A percentile compares a stretch with the other conserved stretches of the same genome.
phyloP scores from a whole-genome alignment of 352 stramenopile species.

The Globisporangium apiculatum region DNA sequence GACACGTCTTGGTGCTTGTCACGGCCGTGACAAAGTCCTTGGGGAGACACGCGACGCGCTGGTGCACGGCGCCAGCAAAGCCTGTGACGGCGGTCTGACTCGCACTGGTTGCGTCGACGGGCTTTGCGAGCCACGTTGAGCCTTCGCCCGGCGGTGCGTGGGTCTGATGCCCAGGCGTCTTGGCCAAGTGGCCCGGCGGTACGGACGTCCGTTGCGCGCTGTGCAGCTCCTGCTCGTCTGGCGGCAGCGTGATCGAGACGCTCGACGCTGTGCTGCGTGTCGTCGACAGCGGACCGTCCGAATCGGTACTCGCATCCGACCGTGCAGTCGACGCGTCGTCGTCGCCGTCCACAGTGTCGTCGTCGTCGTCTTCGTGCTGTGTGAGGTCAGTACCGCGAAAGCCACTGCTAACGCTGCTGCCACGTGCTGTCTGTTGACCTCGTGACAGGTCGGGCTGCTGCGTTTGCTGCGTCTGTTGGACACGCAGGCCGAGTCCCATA shows the following conservation, averaged over 20 bases:
- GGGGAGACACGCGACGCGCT: slow-evolving; percentile 57
- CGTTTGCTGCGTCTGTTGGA: slow-evolving; percentile 33
- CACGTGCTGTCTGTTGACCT: too few relatives aligned
- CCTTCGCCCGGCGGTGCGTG: slow-evolving; percentile 53
- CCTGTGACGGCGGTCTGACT: slow-evolving; percentile 66
- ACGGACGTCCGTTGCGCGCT: background rate
- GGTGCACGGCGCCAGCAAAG: slow-evolving; percentile 47
- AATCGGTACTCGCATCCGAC: slow-evolving; percentile 25
- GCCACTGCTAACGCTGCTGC: background rate
- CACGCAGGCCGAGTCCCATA: slow-evolving; percentile 83
- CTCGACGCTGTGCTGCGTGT: slow-evolving; percentile 27
- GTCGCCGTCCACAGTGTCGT: slow-evolving; percentile 17
- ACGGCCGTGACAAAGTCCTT: slow-evolving; percentile 62
- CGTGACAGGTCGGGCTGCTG: too few relatives aligned
- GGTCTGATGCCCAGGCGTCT: slow-evolving; percentile 50
- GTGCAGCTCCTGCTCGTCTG: slow-evolving; percentile 43
- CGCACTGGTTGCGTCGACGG: slow-evolving; percentile 36
- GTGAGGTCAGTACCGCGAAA: background rate
- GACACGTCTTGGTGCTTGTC: slow-evolving; percentile 65
- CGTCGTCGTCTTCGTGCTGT: slow-evolving; percentile 9
- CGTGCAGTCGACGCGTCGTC: slow-evolving; percentile 16
- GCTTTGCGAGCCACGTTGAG: slow-evolving; percentile 41
- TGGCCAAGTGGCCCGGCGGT: slow-evolving; percentile 30
- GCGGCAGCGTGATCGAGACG: slow-evolving; percentile 40
- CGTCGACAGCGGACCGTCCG: slow-evolving; percentile 16